phyloP scores from a whole-genome alignment of 225 moss, liverwort and hornwort species.

The Anthoceros angustus region DNA sequence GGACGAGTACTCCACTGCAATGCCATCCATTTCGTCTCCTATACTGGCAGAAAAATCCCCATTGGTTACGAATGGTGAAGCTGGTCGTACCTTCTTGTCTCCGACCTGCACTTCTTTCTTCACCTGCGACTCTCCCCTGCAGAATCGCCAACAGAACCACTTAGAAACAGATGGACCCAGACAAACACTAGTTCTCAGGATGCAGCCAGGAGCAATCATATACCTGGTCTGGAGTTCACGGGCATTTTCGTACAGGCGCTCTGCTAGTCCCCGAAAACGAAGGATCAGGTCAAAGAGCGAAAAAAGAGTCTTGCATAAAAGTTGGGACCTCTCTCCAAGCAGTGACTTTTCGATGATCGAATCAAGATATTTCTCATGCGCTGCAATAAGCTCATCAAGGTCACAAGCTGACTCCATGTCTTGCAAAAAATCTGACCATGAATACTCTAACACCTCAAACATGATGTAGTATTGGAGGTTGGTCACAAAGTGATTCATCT shows the following conservation, averaged over 20 bases:
- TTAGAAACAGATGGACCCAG: neutral
- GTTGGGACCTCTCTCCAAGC: conserved; percentile 86
- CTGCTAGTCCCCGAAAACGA: conserved; percentile 86
- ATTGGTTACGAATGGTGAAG: conserved; percentile 36
- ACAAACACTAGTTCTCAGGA: neutral
- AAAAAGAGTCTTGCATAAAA: conserved; percentile 92
- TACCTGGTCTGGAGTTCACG: conserved; percentile 94
- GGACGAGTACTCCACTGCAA: conserved; percentile 88
- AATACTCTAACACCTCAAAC: conserved; percentile 98
- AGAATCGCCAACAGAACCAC: neutral
- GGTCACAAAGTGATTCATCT: conserved; percentile 99
- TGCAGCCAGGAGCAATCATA: neutral
- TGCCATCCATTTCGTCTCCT: conserved; percentile 95
- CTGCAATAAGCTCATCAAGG: conserved; percentile 84
- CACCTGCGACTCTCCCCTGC: conserved; percentile 13
- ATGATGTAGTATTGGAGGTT: conserved; percentile 98
- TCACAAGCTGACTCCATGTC: conserved; percentile 99
- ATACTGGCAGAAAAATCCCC: conserved; percentile 58
- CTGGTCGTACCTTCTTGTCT: conserved; percentile 36
- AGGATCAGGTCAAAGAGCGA: conserved; percentile 93
- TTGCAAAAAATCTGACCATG: conserved; percentile 93
- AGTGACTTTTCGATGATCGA: conserved; percentile 93
- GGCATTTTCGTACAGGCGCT: conserved; percentile 88
- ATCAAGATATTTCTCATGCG: conserved; percentile 91
- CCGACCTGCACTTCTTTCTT: conserved; percentile 34